Conservation (phyloP, 2,329 filamentous ascomycete genomes). For the Aureobasidium sp. region DNA sequence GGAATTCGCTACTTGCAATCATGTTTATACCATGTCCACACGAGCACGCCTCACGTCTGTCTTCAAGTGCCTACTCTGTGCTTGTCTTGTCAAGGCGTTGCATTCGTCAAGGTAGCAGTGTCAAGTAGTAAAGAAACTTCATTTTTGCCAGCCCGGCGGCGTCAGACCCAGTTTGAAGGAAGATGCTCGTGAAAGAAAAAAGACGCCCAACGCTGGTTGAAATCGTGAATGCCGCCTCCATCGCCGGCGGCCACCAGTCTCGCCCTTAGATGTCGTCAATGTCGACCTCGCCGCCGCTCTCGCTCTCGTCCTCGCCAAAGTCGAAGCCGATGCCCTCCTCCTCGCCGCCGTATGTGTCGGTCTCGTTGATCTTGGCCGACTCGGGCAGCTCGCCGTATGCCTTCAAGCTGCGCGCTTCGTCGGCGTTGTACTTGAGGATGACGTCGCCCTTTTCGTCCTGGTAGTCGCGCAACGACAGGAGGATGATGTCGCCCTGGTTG, state of each 20-base stretch:
- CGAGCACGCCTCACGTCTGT: not conserved
- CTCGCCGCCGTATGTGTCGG: constrained; percentile 84
- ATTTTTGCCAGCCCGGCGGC: constrained; percentile 14
- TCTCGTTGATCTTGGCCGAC: constrained; percentile 99
- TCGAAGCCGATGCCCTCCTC: constrained; percentile 96
- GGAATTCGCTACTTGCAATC: not conserved
- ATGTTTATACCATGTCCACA: not conserved
- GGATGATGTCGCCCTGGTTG: constrained; percentile 94
- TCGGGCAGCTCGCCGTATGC: constrained; percentile 96
- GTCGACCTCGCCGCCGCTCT: constrained; percentile 70
- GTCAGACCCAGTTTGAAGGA: constrained; percentile 11
- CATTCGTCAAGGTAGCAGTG: constrained; percentile 1
- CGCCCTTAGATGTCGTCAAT: constrained; percentile 77
- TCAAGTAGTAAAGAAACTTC: constrained; percentile 4
- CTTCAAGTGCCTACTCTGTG: not conserved
- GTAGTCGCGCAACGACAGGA: constrained; percentile 82
- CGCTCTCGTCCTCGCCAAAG: constrained; percentile 82
- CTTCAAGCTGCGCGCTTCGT: constrained; percentile 92
- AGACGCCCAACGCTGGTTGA: constrained; percentile 14
- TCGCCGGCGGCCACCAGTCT: not conserved
- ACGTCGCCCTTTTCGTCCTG: constrained; percentile 92
- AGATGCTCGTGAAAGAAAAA: constrained; percentile 15
- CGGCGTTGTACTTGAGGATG: constrained; percentile 89
- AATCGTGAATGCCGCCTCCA: constrained; percentile 14
- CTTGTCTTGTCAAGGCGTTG: not conserved